These are phyloP conservation scores for Aspergillus amoenus DNA, from an alignment of 2,329 filamentous ascomycete species.

Conservation along the genomic window DNA sequence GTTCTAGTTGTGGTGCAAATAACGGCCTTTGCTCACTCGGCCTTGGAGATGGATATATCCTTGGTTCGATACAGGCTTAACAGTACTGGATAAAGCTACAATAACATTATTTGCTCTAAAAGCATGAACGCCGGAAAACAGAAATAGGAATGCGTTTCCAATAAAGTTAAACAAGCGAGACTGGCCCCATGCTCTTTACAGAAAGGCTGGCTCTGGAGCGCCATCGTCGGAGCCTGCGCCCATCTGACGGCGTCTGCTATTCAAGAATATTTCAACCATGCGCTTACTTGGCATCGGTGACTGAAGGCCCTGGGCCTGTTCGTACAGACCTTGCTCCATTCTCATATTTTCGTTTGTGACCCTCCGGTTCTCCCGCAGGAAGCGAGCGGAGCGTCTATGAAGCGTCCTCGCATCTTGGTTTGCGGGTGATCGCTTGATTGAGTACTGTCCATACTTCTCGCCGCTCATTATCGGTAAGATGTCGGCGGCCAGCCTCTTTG, in stretches of 20 bases:
- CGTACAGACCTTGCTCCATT: constrained; percentile 20
- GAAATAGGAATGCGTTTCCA: background rate
- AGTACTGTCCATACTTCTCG: constrained; percentile 24
- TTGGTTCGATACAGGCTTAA: background rate
- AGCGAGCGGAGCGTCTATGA: constrained; percentile 30
- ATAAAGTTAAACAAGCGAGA: background rate
- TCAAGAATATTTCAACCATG: constrained; percentile 40
- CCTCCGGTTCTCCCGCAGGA: constrained; percentile 17
- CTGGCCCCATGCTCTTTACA: constrained; percentile 17
- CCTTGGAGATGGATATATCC: background rate
- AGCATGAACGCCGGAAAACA: background rate
- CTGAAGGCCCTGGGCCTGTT: constrained; percentile 22
- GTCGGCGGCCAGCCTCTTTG: constrained; percentile 19
- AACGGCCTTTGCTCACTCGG: background rate
- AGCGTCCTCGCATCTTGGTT: constrained; percentile 22
- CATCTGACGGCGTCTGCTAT: constrained; percentile 31
- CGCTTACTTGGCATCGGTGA: constrained; percentile 34
- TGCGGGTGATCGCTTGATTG: constrained; percentile 21
- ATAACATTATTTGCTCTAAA: background rate
- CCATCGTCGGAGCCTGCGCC: constrained; percentile 19
- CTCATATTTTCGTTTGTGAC: constrained; percentile 33
- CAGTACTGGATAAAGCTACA: background rate
- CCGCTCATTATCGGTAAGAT: constrained; percentile 19
- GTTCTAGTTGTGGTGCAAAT: background rate
- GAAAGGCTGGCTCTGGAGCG: constrained; percentile 24